Base-by-base conservation (phyloP, 306 rosid genomes). In the Medicago lupulina region DNA sequence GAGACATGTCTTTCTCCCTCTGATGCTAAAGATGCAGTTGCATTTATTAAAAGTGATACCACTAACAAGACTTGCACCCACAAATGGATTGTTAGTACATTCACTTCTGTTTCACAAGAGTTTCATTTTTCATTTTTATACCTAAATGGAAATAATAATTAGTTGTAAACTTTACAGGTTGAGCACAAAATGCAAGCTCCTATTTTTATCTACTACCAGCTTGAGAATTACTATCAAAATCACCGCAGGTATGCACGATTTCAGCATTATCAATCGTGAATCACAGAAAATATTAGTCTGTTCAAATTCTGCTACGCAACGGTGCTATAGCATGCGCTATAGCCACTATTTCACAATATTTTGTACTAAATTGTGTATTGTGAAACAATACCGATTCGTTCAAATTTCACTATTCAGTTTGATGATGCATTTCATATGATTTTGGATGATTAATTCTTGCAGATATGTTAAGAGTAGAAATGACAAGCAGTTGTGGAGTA, bases 391-490 rank as follows among this genome's bases (percentile, higher is more conserved):
- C 0, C n/a, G n/a, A 46, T 5, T 46, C 13, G 51, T 46, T 13
- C 51, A 13, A 46, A 46, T 13, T 46, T 13, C 2, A 0, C 15
- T 13, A 46, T 5, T n/a, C n/a, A 31, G 23, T 21, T 28, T 28
- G 3, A 28, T 34, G 19, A n/a, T 50, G 55, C 19, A 6, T 49
- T 1, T 49, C 14, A 13, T 25, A 60, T 60, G 43, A 61, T 14
- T 31, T 28, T 2, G 64, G 36, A 23, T 23, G 43, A 61, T 31
- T 60, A 15, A 60, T 15, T 7, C 7, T 61, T 64, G 41, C 77
- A 92, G 98, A 76, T 91, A 89, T 88, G 94, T 89, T 54, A 89
- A 91, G 85, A 94, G 91, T 86, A 87, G 96, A 85, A 92, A 80
- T 39, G 91, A 91, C 66, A 59, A 49, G 57, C 97, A 94, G 80